Percentiles rank a stretch among this genome's conserved stretches.
phyloP scores from a whole-genome alignment of 306 rosid genomes.

The Vachellia pachyceras region DNA sequence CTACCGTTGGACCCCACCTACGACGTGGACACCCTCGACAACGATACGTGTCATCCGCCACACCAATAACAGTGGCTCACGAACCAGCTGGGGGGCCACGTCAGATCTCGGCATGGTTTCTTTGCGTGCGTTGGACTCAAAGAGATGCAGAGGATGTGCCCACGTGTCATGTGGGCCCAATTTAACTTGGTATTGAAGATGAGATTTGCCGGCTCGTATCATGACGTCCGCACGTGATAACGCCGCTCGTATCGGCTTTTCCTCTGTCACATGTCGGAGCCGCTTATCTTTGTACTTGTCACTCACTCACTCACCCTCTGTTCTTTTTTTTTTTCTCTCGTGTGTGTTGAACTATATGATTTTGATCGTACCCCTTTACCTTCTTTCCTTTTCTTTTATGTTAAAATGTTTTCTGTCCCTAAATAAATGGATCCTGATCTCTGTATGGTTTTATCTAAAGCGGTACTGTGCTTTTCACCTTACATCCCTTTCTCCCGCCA shows the following conservation, averaged over 20 bases:
- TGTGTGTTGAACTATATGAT: too few relatives aligned
- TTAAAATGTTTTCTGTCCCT: too few relatives aligned
- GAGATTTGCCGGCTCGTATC: slow-evolving; percentile 54
- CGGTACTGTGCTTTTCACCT: too few relatives aligned
- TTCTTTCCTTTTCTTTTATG: too few relatives aligned
- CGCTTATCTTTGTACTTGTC: slow-evolving; percentile 32
- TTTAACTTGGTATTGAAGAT: slow-evolving; percentile 50
- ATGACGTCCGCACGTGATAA: slow-evolving; percentile 55
- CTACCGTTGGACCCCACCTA: not conserved
- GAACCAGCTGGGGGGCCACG: slow-evolving; percentile 64
- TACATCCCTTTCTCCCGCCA: too few relatives aligned
- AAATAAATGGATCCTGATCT: too few relatives aligned
- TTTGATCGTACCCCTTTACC: too few relatives aligned
- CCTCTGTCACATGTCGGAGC: slow-evolving; percentile 34
- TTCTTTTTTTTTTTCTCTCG: too few relatives aligned
- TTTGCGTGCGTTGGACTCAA: slow-evolving; percentile 64
- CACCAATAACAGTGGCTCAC: not conserved
- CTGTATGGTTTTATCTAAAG: too few relatives aligned
- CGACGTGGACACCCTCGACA: not conserved
- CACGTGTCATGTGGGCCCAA: slow-evolving; percentile 4
- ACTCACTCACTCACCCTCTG: too few relatives aligned
- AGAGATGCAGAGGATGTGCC: not conserved
- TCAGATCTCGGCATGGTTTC: slow-evolving; percentile 16
- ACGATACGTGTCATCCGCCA: slow-evolving; percentile 35
- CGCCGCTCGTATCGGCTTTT: slow-evolving; percentile 40